Evolutionary conservation across 164 flowering plant species (phyloP).

Genomic region (Vitis amurensis): DNA sequence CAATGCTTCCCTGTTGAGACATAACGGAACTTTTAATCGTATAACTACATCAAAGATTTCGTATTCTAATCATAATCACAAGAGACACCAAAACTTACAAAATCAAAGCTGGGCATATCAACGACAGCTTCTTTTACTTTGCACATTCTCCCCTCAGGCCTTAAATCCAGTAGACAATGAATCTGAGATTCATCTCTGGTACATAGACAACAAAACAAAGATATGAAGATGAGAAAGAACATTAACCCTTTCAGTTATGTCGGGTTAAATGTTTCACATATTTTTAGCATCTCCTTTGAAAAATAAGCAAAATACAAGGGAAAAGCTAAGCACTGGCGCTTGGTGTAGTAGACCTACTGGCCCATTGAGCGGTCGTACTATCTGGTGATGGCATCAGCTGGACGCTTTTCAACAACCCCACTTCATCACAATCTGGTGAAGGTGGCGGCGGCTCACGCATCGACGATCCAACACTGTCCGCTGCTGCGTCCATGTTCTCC

Average conservation of each 20-base stretch:
- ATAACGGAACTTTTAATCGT: too few species aligned
- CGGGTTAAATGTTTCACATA: not conserved
- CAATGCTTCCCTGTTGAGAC: too few species aligned
- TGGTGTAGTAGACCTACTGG: slow-evolving; percentile 34
- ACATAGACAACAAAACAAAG: not conserved
- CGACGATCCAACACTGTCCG: not conserved
- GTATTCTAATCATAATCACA: too few species aligned
- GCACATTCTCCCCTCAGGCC: slow-evolving; percentile 7
- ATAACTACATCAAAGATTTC: too few species aligned
- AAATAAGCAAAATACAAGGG: not conserved
- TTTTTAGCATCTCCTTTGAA: too few species aligned
- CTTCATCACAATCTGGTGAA: slow-evolving; percentile 27
- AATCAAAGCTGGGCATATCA: not conserved
- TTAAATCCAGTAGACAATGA: not conserved
- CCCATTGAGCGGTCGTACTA: slow-evolving; percentile 38
- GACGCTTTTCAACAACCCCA: slow-evolving; percentile 23
- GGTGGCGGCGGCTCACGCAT: slow-evolving; percentile 7
- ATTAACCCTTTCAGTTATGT: not conserved
- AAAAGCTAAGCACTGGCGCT: slow-evolving; percentile 21
- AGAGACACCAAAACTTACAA: not conserved
- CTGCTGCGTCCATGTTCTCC: not conserved
- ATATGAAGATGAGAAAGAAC: not conserved
- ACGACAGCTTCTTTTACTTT: not conserved
- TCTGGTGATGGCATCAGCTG: slow-evolving; percentile 29
- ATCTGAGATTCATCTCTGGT: not conserved